These are phyloP conservation scores for Cladosporium colombiae DNA, from an alignment of 2,329 filamentous ascomycete genomes.

Conservation along the genomic window DNA sequence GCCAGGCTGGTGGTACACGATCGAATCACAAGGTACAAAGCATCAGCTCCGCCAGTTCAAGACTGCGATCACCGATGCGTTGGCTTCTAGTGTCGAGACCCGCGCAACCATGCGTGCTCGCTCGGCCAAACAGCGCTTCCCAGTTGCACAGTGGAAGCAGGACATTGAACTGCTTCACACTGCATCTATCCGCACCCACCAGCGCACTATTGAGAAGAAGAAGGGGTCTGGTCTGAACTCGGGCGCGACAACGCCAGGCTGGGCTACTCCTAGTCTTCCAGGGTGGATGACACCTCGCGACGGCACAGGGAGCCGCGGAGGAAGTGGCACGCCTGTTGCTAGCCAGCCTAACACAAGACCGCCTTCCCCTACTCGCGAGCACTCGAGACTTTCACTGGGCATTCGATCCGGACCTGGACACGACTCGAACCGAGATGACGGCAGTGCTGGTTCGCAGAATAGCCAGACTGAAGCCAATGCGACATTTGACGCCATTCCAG, in stretches of 20 bases:
- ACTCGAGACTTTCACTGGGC: constrained; percentile 30
- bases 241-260: constrained; percentile 30
- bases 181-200: constrained; percentile 59
- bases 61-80: constrained; percentile 60
- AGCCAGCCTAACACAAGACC: constrained; percentile 34
- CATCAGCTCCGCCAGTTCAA: constrained; percentile 67
- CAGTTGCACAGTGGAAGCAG: constrained; percentile 67
- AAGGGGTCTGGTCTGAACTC: constrained; percentile 1
- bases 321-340: constrained; percentile 35
- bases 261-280: constrained; percentile 36
- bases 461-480: background rate
- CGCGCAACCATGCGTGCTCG: constrained; percentile 65
- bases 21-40: constrained; percentile 63
- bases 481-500: background rate
- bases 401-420: constrained; percentile 35
- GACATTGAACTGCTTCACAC: constrained; percentile 63
- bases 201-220: constrained; percentile 41
- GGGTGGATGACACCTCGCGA: constrained; percentile 44
- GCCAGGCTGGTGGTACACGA: constrained; percentile 71
- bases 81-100: constrained; percentile 57
- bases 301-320: constrained; percentile 46
- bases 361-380: constrained; percentile 33
- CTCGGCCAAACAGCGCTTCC: constrained; percentile 66
- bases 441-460: background rate
- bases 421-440: background rate